Evolutionary conservation across 23 red algal genomes (phyloP), one percentile per base, ranked within the genome.

Genomic region (Cyanidioschyzon merolae): DNA sequence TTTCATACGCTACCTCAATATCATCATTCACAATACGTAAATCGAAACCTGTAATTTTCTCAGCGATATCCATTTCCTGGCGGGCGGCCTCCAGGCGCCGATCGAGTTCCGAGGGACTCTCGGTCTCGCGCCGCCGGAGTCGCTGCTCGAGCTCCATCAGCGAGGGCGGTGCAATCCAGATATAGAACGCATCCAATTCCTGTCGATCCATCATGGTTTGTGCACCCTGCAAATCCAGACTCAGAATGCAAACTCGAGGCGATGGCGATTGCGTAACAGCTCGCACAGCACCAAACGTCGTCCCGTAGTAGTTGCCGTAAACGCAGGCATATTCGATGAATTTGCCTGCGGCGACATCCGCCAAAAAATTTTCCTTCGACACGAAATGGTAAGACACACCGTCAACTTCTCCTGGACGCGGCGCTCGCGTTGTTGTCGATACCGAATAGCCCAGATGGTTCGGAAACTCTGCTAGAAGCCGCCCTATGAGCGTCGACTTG

Each of bases 321-420:
- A 98, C 88, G 21, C 50, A 34, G 24, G 94, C 94, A 84, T 92
- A 82, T 67, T 98, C 94, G 30, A 98, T 82, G 85, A 98, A 98
- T 67, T 85, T 74, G 39, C 79, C 80, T 18, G 51, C 68, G 0
- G 21, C 54, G 1, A 98, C 76, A 83, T 89, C 83, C 2, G 41
- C 38, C 36, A 82, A 79, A 77, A 98, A 90, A 38, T 80, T 41
- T 36, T 86, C 76, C 39, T 77, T 31, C 1, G 68, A 59, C 30
- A 98, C 85, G 83, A 98, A 98, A 39, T 85, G 68, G 54, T 98
- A 98, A 34, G 85, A 88, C 15, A 80, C 67, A 32, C 94, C 88
- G 39, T 98, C 76, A 40, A 34, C 76, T 50, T 98, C 94, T 1
- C 79, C 81, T 0, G 40, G 37, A 35, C 94, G 84, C 39, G 80